Percentiles rank a stretch among this genome's conserved stretches.
These are phyloP conservation scores for Globisporangium perplexum DNA, from an alignment of 352 stramenopile species.

Conservation along the genomic window DNA sequence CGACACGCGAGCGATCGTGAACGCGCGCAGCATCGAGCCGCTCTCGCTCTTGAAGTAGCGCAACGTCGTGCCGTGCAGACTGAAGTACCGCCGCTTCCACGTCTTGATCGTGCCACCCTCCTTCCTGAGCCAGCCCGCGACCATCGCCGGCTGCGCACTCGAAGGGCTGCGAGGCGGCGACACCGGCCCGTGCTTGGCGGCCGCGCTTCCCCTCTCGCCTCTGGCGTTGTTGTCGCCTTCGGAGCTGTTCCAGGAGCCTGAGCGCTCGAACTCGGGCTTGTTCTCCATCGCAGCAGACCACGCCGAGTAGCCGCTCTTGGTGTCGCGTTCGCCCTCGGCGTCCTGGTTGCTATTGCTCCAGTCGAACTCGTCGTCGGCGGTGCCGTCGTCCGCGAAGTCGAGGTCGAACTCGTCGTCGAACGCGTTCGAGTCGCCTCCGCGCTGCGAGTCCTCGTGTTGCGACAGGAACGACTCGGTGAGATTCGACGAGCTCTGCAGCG, in stretches of 20 bases:
- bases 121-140: conserved; percentile 67
- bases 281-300: conserved; percentile 65
- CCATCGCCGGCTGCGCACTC: conserved; percentile 7
- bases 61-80: conserved; percentile 55
- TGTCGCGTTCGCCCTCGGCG: conserved; percentile 18
- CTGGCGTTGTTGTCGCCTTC: conserved; percentile 10
- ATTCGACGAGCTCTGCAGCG: conserved; percentile 47
- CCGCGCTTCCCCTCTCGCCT: not conserved
- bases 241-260: conserved; percentile 30
- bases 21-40: conserved; percentile 41
- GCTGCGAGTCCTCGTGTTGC: conserved; percentile 22
- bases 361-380: conserved; percentile 16
- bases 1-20: conserved; percentile 30
- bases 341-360: conserved; percentile 33
- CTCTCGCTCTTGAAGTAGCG: conserved; percentile 76
- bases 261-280: conserved; percentile 19
- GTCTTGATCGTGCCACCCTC: conserved; percentile 57
- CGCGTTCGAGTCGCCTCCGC: not conserved
- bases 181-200: not conserved
- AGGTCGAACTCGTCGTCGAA: conserved; percentile 58
- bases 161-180: not conserved
- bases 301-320: conserved; percentile 27
- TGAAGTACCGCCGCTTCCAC: conserved; percentile 78
- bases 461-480: conserved; percentile 57
- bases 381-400: conserved; percentile 22